Base-by-base conservation (phyloP, 2,329 filamentous ascomycete species). In the Colletotrichum brevisporum region DNA sequence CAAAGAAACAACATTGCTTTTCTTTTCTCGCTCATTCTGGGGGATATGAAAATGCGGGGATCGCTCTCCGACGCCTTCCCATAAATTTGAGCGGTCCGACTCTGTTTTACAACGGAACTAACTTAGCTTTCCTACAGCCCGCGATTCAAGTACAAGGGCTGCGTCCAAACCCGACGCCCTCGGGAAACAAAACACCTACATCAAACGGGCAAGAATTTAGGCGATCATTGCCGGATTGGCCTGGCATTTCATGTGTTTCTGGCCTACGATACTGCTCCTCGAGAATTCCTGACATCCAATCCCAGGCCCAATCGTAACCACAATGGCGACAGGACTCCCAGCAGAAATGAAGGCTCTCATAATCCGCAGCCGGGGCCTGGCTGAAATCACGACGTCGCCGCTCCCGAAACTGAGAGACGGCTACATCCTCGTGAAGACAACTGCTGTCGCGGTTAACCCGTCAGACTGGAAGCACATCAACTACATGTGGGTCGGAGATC, bases 401-500 rank as follows among this genome's bases (percentile, higher is more conserved):
- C 10, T 71, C 6, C 60, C 60, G 4, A 58, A 69, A 31, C n/a
- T 54, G 6, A 39, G 50, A 6, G 71, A 72, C n/a, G 77, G 76
- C 48, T 75, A 75, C 45, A 60, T 82, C 24, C 74, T 80, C 13
- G 77, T 80, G 21, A 77, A 76, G 56, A 74, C 76, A 21, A 75
- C 70, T n/a, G 78, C 80, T 5, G 76, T 80, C 13, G 79, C 74
- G 24, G 54, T 82, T 43, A 81, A 81, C 63, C 80, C 78, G 0
- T 76, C 76, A 0, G 79, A 81, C 61, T 80, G 75, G 75, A 79
- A 80, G 72, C 73, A 71, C 57, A 72, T 80, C 59, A 69, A 78
- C 13, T 53, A 24, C 43, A 68, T 65, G 41, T 65, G 60, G 53
- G 66, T 64, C 63, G 63, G 63, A 12, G 53, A 66, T n/a, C 71